Evolutionary conservation across 2,329 filamentous ascomycete genomes (phyloP).

Genomic region (Taxawa tesnikishii): DNA sequence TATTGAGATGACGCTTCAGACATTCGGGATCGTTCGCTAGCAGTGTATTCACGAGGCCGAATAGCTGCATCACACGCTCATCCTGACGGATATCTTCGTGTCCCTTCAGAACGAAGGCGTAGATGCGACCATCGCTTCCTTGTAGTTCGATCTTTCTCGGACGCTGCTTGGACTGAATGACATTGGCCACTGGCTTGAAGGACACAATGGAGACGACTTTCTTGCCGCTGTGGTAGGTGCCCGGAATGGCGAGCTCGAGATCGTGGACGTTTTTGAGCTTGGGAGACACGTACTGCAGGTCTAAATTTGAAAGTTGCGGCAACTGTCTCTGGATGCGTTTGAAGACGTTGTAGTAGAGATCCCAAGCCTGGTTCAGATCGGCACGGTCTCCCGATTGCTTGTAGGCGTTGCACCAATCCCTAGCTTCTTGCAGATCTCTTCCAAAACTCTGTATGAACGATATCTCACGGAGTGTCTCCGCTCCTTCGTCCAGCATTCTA

Average conservation of each 20-base stretch:
- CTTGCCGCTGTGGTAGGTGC: slow-evolving; percentile 73
- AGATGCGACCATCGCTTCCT: slow-evolving; percentile 78
- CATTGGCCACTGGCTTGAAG: slow-evolving; percentile 79
- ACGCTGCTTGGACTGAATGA: slow-evolving; percentile 94
- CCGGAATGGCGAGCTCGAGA: slow-evolving; percentile 88
- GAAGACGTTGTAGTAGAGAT: slow-evolving; percentile 98
- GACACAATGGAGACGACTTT: slow-evolving; percentile 75
- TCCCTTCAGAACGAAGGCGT: slow-evolving; percentile 90
- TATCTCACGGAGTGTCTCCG: slow-evolving; percentile 87
- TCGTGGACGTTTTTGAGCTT: slow-evolving; percentile 77
- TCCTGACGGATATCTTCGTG: slow-evolving; percentile 99
- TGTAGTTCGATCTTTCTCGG: slow-evolving; percentile 79
- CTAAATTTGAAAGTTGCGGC: slow-evolving; percentile 81
- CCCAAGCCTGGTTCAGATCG: slow-evolving; percentile 96
- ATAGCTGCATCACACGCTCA: slow-evolving; percentile 98
- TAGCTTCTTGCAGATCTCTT: slow-evolving; percentile 84
- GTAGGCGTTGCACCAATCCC: slow-evolving; percentile 92
- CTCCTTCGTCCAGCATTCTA: slow-evolving; percentile 62
- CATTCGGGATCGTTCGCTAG: slow-evolving; percentile 88
- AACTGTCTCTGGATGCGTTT: slow-evolving; percentile 87
- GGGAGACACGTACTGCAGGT: slow-evolving; percentile 93
- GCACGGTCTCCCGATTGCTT: slow-evolving; percentile 78
- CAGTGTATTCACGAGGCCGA: slow-evolving; percentile 92
- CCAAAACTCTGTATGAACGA: slow-evolving; percentile 97
- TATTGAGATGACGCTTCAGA: slow-evolving; percentile 93